phyloP scores from a whole-genome alignment of 257 asterid genomes.

The Solanum lycopersicoides region DNA sequence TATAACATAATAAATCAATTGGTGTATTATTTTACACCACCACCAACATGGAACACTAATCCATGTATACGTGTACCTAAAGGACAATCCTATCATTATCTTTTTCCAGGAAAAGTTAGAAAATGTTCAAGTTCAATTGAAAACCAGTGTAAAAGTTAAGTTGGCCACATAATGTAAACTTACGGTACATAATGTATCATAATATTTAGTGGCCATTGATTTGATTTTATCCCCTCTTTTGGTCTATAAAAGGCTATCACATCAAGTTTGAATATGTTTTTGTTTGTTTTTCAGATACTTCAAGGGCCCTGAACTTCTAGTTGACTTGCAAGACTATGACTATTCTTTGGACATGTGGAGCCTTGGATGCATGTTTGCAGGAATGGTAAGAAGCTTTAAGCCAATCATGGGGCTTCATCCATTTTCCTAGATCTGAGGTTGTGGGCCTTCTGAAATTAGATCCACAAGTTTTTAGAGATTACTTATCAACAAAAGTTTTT shows the following conservation, averaged over 20 bases:
- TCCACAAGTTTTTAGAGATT: background rate
- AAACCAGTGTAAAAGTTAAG: background rate
- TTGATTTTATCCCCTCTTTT: background rate
- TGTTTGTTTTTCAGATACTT: conserved; percentile 11
- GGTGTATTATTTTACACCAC: background rate
- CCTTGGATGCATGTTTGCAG: conserved; percentile 24
- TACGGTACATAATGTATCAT: background rate
- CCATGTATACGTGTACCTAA: background rate
- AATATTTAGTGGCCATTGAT: background rate
- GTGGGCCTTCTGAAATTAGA: background rate
- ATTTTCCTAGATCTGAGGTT: background rate
- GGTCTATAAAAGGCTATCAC: background rate
- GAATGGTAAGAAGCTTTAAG: conserved; percentile 9
- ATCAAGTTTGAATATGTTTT: background rate
- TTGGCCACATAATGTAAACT: background rate
- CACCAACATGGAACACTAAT: background rate
- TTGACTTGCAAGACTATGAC: conserved; percentile 21
- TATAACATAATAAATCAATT: background rate
- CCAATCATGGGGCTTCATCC: background rate
- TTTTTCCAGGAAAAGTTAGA: background rate
- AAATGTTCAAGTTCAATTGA: background rate
- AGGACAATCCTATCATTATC: background rate
- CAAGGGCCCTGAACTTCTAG: conserved; percentile 24
- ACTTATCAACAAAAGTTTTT: background rate
- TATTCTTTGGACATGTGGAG: conserved; percentile 23